Conservation (phyloP, 176 grass and related monocot species). For the Thinopyrum elongatum region DNA sequence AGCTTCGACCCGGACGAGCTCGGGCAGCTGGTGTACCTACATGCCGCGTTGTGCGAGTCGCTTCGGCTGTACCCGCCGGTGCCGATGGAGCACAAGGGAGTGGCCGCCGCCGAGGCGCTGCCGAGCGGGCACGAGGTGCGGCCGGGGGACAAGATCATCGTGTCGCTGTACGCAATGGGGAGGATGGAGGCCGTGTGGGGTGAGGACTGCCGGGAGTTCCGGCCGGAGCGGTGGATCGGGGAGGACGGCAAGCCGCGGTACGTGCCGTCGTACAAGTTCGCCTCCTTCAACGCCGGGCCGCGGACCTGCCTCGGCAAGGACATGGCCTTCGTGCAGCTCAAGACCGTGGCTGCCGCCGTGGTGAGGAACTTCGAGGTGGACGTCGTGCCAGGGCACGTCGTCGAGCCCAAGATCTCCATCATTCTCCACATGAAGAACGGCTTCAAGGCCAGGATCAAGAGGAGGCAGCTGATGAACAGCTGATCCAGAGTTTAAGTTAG, state of each 20-base stretch:
- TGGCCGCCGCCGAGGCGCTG: slow-evolving; percentile 31
- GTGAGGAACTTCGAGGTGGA: background rate
- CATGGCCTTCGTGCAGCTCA: background rate
- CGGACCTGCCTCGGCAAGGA: background rate
- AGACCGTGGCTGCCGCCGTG: background rate
- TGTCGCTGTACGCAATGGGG: background rate
- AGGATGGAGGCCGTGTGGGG: background rate
- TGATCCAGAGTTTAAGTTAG: too few relatives aligned
- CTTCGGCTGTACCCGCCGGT: slow-evolving; percentile 60
- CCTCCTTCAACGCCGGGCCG: background rate
- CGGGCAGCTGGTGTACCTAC: too few relatives aligned
- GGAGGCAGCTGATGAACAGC: background rate
- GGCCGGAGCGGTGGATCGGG: background rate
- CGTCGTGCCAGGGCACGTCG: background rate
- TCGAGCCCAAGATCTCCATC: background rate
- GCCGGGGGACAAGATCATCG: slow-evolving; percentile 18
- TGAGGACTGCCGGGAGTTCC: background rate
- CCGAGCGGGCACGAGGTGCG: slow-evolving; percentile 46
- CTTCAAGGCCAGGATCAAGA: background rate
- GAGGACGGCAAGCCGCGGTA: background rate
- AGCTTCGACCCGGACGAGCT: slow-evolving; percentile 34
- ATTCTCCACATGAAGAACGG: background rate
- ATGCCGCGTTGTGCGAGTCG: slow-evolving; percentile 62
- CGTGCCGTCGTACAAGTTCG: background rate
- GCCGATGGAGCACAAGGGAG: slow-evolving; percentile 53